Conservation (phyloP, 164 flowering plant species). For the Stephania yunnanensis region DNA sequence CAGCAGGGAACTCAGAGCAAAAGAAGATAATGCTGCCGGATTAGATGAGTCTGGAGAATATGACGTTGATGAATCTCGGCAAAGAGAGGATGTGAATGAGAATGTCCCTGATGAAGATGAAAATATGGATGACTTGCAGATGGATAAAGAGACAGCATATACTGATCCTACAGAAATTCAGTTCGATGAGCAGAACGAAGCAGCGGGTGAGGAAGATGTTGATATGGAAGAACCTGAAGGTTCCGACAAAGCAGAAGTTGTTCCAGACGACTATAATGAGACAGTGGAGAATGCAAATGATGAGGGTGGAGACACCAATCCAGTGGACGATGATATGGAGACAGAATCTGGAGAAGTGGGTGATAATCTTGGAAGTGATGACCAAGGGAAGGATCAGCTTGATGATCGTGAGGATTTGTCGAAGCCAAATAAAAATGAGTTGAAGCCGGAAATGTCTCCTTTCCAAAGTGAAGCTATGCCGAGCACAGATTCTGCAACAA, state of each 20-base stretch:
- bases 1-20: constrained; percentile 72
- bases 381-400: constrained; percentile 17
- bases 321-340: constrained; percentile 37
- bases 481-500: constrained; percentile 30
- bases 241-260: constrained; percentile 22
- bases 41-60: constrained; percentile 38
- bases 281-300: constrained; percentile 23
- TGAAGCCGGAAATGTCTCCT: constrained; percentile 23
- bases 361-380: constrained; percentile 32
- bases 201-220: constrained; percentile 32
- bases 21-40: constrained; percentile 45
- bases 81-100: constrained; percentile 16
- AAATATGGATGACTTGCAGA: constrained; percentile 33
- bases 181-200: constrained; percentile 38
- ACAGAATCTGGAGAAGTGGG: constrained; percentile 28
- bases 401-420: constrained; percentile 26
- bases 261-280: constrained; percentile 28
- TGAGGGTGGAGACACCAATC: constrained; percentile 26
- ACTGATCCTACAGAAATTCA: constrained; percentile 53
- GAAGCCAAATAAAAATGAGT: constrained; percentile 24
- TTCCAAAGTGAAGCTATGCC: constrained; percentile 15
- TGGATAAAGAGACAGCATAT: constrained; percentile 54
- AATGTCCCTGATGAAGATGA: constrained; percentile 35
- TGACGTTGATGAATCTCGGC: constrained; percentile 31
- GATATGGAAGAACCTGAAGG: constrained; percentile 31